Percentiles rank a stretch among this genome's conserved stretches.
These are phyloP conservation scores for Phanerochaete sordida DNA, from an alignment of 768 basidiomycete genomes.

Conservation along the genomic window DNA sequence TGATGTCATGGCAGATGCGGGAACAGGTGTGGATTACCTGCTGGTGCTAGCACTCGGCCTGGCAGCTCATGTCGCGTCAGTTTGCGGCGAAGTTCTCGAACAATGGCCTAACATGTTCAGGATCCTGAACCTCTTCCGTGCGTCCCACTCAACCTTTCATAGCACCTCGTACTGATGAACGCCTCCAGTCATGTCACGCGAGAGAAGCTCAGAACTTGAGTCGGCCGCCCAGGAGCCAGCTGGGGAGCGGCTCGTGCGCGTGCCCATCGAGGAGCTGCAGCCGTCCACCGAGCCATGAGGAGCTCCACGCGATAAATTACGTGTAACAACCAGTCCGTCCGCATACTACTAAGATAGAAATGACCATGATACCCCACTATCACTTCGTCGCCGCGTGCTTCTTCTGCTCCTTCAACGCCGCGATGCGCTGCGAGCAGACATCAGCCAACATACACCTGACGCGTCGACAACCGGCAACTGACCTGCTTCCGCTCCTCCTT, in stretches of 20 bases:
- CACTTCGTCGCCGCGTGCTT: neutral
- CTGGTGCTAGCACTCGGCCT: neutral
- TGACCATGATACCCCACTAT: neutral
- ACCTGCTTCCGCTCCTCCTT: constrained; percentile 93
- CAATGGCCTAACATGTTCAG: constrained; percentile 86
- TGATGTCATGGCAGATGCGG: constrained; percentile 75
- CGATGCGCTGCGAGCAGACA: constrained; percentile 55
- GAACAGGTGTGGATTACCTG: constrained; percentile 44
- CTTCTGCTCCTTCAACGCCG: constrained; percentile 21
- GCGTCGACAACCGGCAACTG: constrained; percentile 16
- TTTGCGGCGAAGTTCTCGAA: constrained; percentile 72
- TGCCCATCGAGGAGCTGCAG: constrained; percentile 67
- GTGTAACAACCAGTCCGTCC: neutral
- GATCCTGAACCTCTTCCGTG: constrained; percentile 67
- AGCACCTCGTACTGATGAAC: neutral
- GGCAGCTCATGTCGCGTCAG: constrained; percentile 29
- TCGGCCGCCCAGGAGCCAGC: constrained; percentile 20
- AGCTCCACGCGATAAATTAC: neutral
- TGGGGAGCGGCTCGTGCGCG: constrained; percentile 68
- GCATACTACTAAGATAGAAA: neutral
- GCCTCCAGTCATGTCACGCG: constrained; percentile 48
- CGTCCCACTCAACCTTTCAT: constrained; percentile 19
- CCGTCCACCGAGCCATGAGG: constrained; percentile 18
- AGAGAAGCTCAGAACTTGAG: constrained; percentile 28
- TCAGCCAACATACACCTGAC: neutral